These are phyloP conservation scores for Leucaena leucocephala DNA, from an alignment of 306 rosid genomes.

Conservation along the genomic window DNA sequence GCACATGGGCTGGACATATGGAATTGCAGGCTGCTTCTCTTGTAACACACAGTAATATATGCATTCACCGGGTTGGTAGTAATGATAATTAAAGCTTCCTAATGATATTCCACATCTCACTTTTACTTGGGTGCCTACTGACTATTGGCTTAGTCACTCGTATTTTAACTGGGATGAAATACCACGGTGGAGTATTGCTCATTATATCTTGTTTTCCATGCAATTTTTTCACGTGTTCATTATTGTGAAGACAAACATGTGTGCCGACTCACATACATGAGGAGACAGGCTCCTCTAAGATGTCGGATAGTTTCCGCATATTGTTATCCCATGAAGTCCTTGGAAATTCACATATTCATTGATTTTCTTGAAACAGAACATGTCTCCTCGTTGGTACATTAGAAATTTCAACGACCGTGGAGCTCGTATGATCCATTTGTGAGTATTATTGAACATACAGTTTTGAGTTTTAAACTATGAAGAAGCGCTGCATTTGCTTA, in stretches of 20 bases:
- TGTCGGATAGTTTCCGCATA: conserved; percentile 9
- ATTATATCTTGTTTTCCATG: conserved; percentile 27
- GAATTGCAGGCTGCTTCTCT: conserved; percentile 95
- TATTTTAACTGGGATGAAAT: conserved; percentile 21
- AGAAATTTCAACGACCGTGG: conserved; percentile 62
- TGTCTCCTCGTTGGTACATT: conserved; percentile 90
- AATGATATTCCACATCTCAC: conserved; percentile 5
- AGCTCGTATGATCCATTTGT: conserved; percentile 79
- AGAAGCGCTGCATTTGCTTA: not conserved
- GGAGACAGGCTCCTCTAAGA: conserved; percentile 21
- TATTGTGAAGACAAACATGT: not conserved
- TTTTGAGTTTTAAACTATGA: conserved; percentile 2
- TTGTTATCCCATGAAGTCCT: conserved; percentile 22
- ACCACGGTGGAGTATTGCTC: conserved; percentile 22
- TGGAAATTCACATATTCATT: conserved; percentile 26
- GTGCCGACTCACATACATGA: not conserved
- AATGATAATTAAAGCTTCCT: conserved; percentile 16
- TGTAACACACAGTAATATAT: conserved; percentile 68
- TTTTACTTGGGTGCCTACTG: not conserved
- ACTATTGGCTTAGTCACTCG: conserved; percentile 27
- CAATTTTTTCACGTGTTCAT: conserved; percentile 9
- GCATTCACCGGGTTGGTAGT: conserved; percentile 74
- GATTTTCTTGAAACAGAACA: conserved; percentile 56
- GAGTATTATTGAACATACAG: conserved; percentile 47
- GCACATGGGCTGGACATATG: conserved; percentile 92